phyloP scores from a whole-genome alignment of 2,329 filamentous ascomycete species.

The Periconia macrospinosa region DNA sequence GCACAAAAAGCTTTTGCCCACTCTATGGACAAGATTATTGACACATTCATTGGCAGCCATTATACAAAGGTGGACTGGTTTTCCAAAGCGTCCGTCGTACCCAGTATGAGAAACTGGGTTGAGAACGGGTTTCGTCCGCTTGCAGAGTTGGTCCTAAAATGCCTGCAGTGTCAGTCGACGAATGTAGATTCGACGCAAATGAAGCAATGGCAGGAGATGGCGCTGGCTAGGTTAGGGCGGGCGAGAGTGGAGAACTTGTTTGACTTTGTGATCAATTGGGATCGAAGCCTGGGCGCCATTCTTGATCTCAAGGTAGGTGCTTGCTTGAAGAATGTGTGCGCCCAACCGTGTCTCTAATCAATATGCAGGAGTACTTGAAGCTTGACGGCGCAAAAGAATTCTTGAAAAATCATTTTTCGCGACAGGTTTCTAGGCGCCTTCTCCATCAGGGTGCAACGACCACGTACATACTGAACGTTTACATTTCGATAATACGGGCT shows the following conservation, averaged over 20 bases:
- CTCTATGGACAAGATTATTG: conserved; percentile 68
- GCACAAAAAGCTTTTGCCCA: conserved; percentile 74
- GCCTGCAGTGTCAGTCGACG: conserved; percentile 32
- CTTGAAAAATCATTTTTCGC: conserved; percentile 70
- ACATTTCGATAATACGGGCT: conserved; percentile 77
- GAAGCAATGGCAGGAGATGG: conserved; percentile 71
- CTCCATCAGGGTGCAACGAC: conserved; percentile 77
- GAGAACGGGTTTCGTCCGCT: conserved; percentile 67
- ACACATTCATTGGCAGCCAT: conserved; percentile 61
- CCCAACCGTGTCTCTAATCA: neutral
- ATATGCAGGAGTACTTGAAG: conserved; percentile 63
- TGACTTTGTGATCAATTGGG: conserved; percentile 78
- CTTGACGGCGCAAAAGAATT: conserved; percentile 69
- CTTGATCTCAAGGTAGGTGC: conserved; percentile 65
- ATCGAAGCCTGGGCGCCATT: conserved; percentile 69
- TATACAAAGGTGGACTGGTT: conserved; percentile 65
- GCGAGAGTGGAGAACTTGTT: conserved; percentile 73
- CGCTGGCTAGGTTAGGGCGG: conserved; percentile 67
- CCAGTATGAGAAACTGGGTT: conserved; percentile 67
- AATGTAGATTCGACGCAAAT: conserved; percentile 49
- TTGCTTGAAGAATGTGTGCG: neutral
- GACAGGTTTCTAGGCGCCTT: conserved; percentile 65
- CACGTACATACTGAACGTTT: conserved; percentile 73
- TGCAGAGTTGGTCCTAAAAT: conserved; percentile 62
- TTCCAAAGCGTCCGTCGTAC: conserved; percentile 58